Evolutionary conservation across 1,284 basidiomycete genomes (phyloP), one percentile per base, ranked within the genome.

Genomic region (Termitomyces sp.): DNA sequence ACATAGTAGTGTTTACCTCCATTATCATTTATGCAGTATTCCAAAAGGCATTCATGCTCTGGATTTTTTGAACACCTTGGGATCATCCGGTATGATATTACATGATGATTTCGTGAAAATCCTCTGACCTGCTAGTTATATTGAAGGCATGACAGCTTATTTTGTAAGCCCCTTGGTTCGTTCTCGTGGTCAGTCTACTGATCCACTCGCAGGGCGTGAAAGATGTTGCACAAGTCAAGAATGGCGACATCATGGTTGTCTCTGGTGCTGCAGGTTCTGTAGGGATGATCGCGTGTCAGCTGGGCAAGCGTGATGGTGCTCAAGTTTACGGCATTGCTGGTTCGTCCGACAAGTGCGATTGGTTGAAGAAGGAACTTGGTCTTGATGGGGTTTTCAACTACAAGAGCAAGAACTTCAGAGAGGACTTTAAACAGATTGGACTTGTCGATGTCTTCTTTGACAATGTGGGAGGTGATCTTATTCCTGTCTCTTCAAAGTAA

Each of bases 261-360:
- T 91, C 90, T 1, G 93, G 91, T 18, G 93, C 93, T 0, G 93
- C 92, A 18, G 93, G 93, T 16, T 85, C 91, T 3, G 90, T 92
- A 16, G 88, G 88, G 31, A 79, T 83, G 28, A 68, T 88, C 54
- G 84, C 75, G 30, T 88, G 82, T 66, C 88, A 95, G 66, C 78
- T 93, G 28, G 92, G 86, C 50, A 89, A 88, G 66, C 75, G 79
- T 44, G 71, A 74, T 16, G 88, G 88, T 31, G 86, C 86, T 33
- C 88, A 82, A 58, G 93, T 97, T 46, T 84, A 93, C 58, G 93
- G 84, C 9, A 89, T 94, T 58, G 92, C 77, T 10, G 77, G 77
- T 16, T 81, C 83, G 0, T 64, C 77, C 10, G 90, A 91, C 31
- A 97, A 97, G 69, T 91, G 89, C 66, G 71, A 76, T 7, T 93